phyloP scores from a whole-genome alignment of 257 asterid genomes.

The Catharanthus roseus region DNA sequence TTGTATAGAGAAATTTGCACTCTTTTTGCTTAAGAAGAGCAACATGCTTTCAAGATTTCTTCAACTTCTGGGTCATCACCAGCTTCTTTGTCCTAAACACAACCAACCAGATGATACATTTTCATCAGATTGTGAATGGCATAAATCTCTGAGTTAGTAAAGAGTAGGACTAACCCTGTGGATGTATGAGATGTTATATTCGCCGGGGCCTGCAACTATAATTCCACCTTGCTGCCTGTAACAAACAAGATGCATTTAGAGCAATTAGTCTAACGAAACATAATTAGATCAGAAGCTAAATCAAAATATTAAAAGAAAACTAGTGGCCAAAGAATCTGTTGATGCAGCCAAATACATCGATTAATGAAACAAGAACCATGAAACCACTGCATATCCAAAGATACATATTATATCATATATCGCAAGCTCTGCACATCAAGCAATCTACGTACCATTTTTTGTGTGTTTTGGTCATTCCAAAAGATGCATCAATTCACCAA shows the following conservation, averaged over 20 bases:
- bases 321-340: neutral
- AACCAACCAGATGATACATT: conserved; percentile 1
- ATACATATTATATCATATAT: too few species aligned
- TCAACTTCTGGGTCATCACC: conserved; percentile 78
- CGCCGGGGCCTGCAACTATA: conserved; percentile 92
- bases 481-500: too few species aligned
- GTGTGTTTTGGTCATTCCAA: too few species aligned
- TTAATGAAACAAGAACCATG: neutral
- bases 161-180: conserved; percentile 57
- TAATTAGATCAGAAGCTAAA: neutral
- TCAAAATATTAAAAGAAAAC: neutral
- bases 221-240: conserved; percentile 95
- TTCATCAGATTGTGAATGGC: neutral
- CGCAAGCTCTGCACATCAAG: too few species aligned
- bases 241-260: neutral
- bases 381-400: neutral
- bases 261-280: neutral
- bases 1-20: neutral
- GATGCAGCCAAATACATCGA: neutral
- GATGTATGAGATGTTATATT: conserved; percentile 61
- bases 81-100: conserved; percentile 78
- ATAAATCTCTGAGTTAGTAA: neutral
- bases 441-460: too few species aligned
- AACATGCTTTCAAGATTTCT: conserved; percentile 71
- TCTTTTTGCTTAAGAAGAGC: conserved; percentile 15